Evolutionary conservation across 805 yeast genomes (phyloP).

Genomic region (Spencermartinsiella europaea): DNA sequence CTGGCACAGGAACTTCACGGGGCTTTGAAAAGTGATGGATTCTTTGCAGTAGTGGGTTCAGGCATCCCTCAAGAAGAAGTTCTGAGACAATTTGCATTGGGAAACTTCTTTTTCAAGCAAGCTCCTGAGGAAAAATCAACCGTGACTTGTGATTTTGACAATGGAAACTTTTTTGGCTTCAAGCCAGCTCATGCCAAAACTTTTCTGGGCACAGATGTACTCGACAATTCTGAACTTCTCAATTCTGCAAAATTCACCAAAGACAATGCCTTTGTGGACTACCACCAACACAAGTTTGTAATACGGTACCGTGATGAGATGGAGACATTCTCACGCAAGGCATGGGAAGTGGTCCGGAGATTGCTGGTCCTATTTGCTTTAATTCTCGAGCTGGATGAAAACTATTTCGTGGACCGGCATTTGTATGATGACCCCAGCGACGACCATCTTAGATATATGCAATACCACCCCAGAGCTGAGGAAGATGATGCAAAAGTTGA

Average conservation of each 20-base stretch:
- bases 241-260: constrained; percentile 18
- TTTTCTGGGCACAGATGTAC: constrained; percentile 11
- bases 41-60: constrained; percentile 15
- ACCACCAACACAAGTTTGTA: constrained; percentile 6
- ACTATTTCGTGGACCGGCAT: constrained; percentile 13
- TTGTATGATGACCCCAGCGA: constrained; percentile 15
- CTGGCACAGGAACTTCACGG: constrained; percentile 8
- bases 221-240: constrained; percentile 14
- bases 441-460: constrained; percentile 14
- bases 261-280: constrained; percentile 2
- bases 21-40: constrained; percentile 14
- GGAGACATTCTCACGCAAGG: constrained; percentile 13
- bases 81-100: constrained; percentile 13
- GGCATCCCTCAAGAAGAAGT: constrained; percentile 15
- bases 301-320: constrained; percentile 8
- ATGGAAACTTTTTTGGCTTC: constrained; percentile 17
- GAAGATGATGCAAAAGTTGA: constrained; percentile 15
- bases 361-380: constrained; percentile 15
- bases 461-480: constrained; percentile 11
- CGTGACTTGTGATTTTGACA: constrained; percentile 9
- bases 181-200: constrained; percentile 3
- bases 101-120: constrained; percentile 11
- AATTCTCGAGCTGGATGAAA: constrained; percentile 16
- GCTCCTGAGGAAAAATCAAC: constrained; percentile 11
- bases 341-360: constrained; percentile 13